Conservation (phyloP, 768 basidiomycete species). For the Suillus subaureus region DNA sequence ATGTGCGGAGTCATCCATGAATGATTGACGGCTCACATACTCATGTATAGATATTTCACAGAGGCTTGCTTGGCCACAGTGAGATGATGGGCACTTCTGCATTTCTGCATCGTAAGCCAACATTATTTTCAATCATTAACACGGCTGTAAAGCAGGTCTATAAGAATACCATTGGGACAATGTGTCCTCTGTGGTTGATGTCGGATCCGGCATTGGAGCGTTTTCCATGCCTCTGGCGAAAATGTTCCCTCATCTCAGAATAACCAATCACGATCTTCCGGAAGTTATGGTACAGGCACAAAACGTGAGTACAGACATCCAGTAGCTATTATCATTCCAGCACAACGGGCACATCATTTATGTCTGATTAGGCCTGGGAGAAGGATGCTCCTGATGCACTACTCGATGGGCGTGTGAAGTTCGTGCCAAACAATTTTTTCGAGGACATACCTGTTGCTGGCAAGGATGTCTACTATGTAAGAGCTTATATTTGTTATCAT, state of each 20-base stretch:
- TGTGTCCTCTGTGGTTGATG: slow-evolving; percentile 29
- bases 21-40: background rate
- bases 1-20: background rate
- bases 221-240: slow-evolving; percentile 30
- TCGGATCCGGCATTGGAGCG: slow-evolving; percentile 31
- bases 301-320: slow-evolving; percentile 14
- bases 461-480: slow-evolving; percentile 28
- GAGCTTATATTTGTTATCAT: background rate
- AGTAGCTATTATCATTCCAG: background rate
- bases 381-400: slow-evolving; percentile 22
- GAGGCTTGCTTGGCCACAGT: slow-evolving; percentile 24
- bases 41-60: slow-evolving; percentile 22
- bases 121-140: background rate
- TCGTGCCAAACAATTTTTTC: slow-evolving; percentile 25
- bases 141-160: background rate
- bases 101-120: slow-evolving; percentile 23
- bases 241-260: slow-evolving; percentile 28
- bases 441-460: slow-evolving; percentile 18
- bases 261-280: slow-evolving; percentile 33
- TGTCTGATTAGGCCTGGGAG: slow-evolving; percentile 13
- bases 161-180: slow-evolving; percentile 30
- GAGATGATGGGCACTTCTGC: slow-evolving; percentile 23
- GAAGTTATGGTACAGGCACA: slow-evolving; percentile 25
- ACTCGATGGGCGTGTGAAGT: slow-evolving; percentile 17
- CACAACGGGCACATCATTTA: background rate